These are phyloP conservation scores for Rhodotorula babjevae DNA, from an alignment of 768 basidiomycete species.

Conservation along the genomic window DNA sequence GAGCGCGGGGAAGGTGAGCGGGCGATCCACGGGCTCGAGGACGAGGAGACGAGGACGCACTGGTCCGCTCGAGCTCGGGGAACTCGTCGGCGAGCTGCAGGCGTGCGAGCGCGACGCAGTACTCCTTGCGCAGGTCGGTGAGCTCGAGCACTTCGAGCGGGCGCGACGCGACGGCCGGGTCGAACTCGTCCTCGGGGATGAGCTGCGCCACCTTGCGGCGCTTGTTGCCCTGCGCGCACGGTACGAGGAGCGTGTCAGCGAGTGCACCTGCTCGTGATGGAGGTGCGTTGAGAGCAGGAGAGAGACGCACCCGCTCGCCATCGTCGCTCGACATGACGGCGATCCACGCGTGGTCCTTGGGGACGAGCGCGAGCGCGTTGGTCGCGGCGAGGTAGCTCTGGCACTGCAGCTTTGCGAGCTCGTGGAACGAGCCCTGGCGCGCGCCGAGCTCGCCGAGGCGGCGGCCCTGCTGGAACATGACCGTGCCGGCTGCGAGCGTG, in stretches of 20 bases:
- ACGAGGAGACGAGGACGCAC: constrained; percentile 51
- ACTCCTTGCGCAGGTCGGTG: constrained; percentile 67
- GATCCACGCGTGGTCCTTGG: constrained; percentile 77
- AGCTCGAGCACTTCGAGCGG: constrained; percentile 75
- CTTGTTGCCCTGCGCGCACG: constrained; percentile 57
- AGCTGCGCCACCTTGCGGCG: constrained; percentile 65
- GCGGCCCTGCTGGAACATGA: constrained; percentile 87
- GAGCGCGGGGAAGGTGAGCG: not conserved
- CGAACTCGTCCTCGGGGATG: constrained; percentile 70
- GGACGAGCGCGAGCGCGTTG: constrained; percentile 78
- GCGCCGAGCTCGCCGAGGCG: constrained; percentile 59
- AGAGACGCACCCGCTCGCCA: constrained; percentile 19
- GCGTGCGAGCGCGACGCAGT: constrained; percentile 69
- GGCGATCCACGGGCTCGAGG: no score
- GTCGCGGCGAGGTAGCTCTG: constrained; percentile 69
- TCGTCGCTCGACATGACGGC: constrained; percentile 44
- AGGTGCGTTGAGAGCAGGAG: no score
- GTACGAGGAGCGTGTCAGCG: no score
- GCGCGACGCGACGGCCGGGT: constrained; percentile 46
- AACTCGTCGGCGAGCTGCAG: constrained; percentile 69
- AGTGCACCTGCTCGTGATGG: not conserved
- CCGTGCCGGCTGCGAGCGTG: constrained; percentile 63
- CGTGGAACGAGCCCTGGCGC: constrained; percentile 47
- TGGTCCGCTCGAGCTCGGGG: constrained; percentile 56
- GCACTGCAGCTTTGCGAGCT: constrained; percentile 68